A percentile compares a stretch with the other conserved stretches of the same genome.
Evolutionary conservation across 768 basidiomycete genomes (phyloP).

Genomic region (Panus rudis): DNA sequence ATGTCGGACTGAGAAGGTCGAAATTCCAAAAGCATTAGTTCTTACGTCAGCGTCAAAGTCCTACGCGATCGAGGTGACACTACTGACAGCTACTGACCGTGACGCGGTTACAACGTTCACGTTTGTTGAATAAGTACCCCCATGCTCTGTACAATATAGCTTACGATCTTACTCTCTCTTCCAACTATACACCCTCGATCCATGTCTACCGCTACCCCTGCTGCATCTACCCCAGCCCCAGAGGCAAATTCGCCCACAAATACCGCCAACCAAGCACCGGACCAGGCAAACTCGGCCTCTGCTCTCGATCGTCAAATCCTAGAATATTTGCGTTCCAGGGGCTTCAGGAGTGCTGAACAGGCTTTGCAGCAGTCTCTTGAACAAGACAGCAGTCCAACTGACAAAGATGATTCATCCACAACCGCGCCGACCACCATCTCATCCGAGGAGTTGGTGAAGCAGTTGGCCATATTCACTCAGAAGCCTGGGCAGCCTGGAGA

Average conservation of each 20-base stretch:
- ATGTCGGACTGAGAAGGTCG: too few relatives aligned
- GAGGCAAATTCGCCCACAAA: conserved; percentile 27
- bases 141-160: neutral
- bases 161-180: conserved; percentile 2
- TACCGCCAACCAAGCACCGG: conserved; percentile 26
- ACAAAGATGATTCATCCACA: conserved; percentile 22
- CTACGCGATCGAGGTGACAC: too few relatives aligned
- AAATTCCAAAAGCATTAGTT: too few relatives aligned
- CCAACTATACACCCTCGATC: too few relatives aligned
- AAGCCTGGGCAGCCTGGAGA: conserved; percentile 62
- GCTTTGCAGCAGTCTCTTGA: conserved; percentile 35
- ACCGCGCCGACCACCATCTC: conserved; percentile 22
- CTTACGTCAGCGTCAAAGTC: too few relatives aligned
- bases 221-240: conserved; percentile 5
- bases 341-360: conserved; percentile 39
- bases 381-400: conserved; percentile 23
- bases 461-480: conserved; percentile 60
- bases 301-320: conserved; percentile 35
- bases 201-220: conserved; percentile 6
- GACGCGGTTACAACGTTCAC: too few relatives aligned
- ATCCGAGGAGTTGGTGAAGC: conserved; percentile 48
- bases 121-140: too few relatives aligned
- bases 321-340: conserved; percentile 42
- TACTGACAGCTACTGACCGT: too few relatives aligned
- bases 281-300: conserved; percentile 37